Percentiles rank a stretch among this genome's conserved stretches.
Conservation (phyloP, 129 eudicot genomes). For the Artemisia argyi region DNA sequence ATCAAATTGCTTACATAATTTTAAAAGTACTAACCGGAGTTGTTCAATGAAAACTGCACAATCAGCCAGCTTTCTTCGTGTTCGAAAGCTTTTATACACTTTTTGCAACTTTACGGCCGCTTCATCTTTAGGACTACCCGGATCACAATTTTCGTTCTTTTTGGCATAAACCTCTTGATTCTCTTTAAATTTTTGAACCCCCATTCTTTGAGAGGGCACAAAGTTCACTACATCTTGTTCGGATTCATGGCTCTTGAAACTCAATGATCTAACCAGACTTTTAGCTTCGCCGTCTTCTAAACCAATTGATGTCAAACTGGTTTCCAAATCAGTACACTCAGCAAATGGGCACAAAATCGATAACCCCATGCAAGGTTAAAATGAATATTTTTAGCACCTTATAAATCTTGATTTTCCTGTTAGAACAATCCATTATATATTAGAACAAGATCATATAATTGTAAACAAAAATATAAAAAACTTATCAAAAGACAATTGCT, state of each 20-base stretch:
- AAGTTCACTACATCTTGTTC: constrained; percentile 34
- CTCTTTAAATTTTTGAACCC: constrained; percentile 35
- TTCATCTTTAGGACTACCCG: constrained; percentile 2
- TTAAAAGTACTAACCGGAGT: constrained; percentile 53
- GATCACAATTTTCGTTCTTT: constrained; percentile 12
- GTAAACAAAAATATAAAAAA: background rate
- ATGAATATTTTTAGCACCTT: constrained; percentile 20
- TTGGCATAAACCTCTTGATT: background rate
- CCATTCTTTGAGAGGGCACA: constrained; percentile 32
- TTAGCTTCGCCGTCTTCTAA: constrained; percentile 41
- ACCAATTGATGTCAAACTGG: constrained; percentile 30
- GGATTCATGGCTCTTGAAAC: constrained; percentile 45
- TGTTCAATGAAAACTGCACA: constrained; percentile 95
- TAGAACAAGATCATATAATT: constrained; percentile 14
- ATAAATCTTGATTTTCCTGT: constrained; percentile 36
- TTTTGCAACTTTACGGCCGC: constrained; percentile 78
- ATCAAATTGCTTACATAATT: background rate
- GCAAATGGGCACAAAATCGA: constrained; percentile 68
- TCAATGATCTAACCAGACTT: constrained; percentile 38
- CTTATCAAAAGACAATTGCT: background rate
- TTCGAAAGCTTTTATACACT: constrained; percentile 95
- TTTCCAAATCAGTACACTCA: constrained; percentile 48
- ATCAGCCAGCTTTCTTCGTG: constrained; percentile 93
- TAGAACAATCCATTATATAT: constrained; percentile 9
- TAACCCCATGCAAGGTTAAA: constrained; percentile 71